Evolutionary conservation across 768 basidiomycete genomes (phyloP).

Genomic region (Boletellus ananas): DNA sequence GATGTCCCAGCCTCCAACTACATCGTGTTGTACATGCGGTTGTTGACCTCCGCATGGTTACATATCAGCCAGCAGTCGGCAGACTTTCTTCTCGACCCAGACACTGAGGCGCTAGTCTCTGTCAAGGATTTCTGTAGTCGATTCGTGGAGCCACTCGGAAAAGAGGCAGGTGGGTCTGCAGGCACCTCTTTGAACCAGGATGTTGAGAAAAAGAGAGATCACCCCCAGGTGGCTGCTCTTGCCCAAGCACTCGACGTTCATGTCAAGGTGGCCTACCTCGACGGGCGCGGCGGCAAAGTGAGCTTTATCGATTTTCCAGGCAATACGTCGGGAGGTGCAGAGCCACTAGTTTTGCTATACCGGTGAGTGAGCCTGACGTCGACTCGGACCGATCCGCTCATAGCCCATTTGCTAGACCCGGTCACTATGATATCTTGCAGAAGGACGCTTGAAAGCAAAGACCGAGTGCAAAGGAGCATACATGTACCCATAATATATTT

Average conservation of each 20-base stretch:
- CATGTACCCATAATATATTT: constrained; percentile 1
- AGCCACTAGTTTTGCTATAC: constrained; percentile 70
- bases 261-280: constrained; percentile 76
- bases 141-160: constrained; percentile 73
- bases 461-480: neutral
- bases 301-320: constrained; percentile 66
- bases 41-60: constrained; percentile 82
- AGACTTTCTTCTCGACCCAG: constrained; percentile 75
- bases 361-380: constrained; percentile 44
- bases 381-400: neutral
- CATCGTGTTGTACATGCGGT: constrained; percentile 75
- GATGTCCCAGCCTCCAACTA: constrained; percentile 54
- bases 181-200: neutral
- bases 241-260: constrained; percentile 63
- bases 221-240: constrained; percentile 79
- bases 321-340: constrained; percentile 37
- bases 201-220: constrained; percentile 43
- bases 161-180: constrained; percentile 61
- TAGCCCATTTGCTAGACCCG: constrained; percentile 50
- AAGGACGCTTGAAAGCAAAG: constrained; percentile 8
- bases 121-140: constrained; percentile 67
- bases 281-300: constrained; percentile 59
- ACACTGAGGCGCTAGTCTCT: constrained; percentile 54
- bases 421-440: constrained; percentile 75
- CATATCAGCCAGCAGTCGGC: constrained; percentile 53